Percentiles rank a stretch among this genome's conserved stretches.
Conservation (phyloP, 148 eudicot genomes). For the Agrostemma githago region DNA sequence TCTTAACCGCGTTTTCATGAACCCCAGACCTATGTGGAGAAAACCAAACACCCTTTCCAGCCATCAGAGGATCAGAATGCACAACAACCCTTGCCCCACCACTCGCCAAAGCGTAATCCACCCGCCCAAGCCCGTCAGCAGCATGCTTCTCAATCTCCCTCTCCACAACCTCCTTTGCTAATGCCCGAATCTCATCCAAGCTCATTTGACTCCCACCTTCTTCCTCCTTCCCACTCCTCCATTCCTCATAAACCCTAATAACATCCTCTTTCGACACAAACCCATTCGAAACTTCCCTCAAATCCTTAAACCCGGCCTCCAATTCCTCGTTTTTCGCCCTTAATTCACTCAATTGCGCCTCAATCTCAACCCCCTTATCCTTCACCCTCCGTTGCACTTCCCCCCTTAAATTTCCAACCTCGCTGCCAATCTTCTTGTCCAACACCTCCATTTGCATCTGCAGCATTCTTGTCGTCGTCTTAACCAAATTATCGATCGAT, state of each 20-base stretch:
- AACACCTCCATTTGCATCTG: conserved; percentile 67
- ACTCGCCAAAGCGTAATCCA: conserved; percentile 64
- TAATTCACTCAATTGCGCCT: conserved; percentile 33
- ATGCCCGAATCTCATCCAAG: conserved; percentile 54
- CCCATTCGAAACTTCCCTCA: conserved; percentile 24
- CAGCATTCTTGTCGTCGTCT: conserved; percentile 51
- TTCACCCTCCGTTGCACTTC: conserved; percentile 48
- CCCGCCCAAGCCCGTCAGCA: conserved; percentile 86
- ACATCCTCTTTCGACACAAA: conserved; percentile 55
- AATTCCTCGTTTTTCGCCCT: conserved; percentile 30
- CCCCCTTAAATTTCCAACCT: conserved; percentile 36
- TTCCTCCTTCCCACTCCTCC: conserved; percentile 33
- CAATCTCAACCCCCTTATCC: conserved; percentile 35
- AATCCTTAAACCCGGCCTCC: conserved; percentile 39
- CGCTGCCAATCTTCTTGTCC: conserved; percentile 52
- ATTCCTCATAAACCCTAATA: conserved; percentile 44
- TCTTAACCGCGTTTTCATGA: conserved; percentile 43
- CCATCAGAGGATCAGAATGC: conserved; percentile 53
- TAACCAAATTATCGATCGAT: conserved; percentile 48
- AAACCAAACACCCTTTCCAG: conserved; percentile 36
- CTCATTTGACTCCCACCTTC: conserved; percentile 25
- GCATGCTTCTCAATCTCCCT: conserved; percentile 76
- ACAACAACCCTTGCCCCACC: conserved; percentile 56
- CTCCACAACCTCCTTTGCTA: conserved; percentile 71
- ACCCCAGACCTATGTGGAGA: conserved; percentile 25